These are phyloP conservation scores for Epichloe uncinata DNA, from an alignment of 2,329 filamentous ascomycete genomes.

Conservation along the genomic window DNA sequence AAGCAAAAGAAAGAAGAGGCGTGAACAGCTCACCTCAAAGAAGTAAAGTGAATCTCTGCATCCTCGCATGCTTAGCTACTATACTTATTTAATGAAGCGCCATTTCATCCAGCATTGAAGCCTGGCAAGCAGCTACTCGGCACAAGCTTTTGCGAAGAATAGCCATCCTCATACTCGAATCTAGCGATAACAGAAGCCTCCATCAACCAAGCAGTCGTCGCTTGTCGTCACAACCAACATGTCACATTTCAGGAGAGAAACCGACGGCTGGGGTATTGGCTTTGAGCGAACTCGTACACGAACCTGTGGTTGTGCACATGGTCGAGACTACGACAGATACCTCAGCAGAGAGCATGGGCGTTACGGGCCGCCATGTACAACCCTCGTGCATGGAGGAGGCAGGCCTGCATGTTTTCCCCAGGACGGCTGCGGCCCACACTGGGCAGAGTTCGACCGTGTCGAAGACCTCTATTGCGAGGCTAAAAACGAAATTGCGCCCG, in stretches of 20 bases:
- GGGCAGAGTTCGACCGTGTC: too few species aligned
- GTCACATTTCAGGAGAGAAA: background rate
- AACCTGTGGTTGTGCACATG: background rate
- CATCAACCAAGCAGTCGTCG: too few species aligned
- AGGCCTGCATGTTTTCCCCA: too few species aligned
- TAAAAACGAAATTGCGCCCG: background rate
- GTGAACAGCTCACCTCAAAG: background rate
- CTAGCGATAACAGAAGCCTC: too few species aligned
- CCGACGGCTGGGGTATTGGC: background rate
- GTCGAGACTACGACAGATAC: background rate
- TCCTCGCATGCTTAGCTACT: background rate
- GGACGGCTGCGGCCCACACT: too few species aligned
- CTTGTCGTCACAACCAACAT: background rate
- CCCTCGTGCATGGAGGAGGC: too few species aligned
- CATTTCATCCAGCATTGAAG: background rate
- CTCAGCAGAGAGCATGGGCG: background rate
- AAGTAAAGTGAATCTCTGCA: background rate
- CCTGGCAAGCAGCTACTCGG: background rate
- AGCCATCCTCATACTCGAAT: too few species aligned
- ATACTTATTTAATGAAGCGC: background rate
- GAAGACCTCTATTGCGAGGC: too few species aligned
- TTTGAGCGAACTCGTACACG: background rate
- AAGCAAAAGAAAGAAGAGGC: background rate
- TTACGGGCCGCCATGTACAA: too few species aligned
- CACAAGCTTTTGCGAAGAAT: background rate